Conservation (phyloP, 768 basidiomycete species). For the Amanita fuliginea region DNA sequence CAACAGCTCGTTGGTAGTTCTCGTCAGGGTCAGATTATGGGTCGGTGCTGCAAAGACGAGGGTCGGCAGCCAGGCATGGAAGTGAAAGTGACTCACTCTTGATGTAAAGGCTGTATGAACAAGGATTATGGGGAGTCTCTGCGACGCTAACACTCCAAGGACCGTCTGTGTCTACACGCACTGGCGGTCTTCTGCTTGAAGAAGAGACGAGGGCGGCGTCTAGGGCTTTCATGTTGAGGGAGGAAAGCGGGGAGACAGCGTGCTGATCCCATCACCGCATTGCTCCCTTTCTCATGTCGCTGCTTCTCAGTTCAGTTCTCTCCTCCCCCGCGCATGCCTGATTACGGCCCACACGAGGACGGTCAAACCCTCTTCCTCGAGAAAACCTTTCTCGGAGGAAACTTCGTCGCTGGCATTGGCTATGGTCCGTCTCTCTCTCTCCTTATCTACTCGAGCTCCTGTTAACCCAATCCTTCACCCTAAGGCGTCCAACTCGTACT, state of each 20-base stretch:
- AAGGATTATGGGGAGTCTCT: slow-evolving; percentile 66
- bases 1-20: slow-evolving; percentile 64
- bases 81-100: slow-evolving; percentile 57
- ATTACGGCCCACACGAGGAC: slow-evolving; percentile 21
- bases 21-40: slow-evolving; percentile 80
- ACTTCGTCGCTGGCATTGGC: slow-evolving; percentile 27
- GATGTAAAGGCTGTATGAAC: slow-evolving; percentile 75
- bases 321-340: slow-evolving; percentile 7
- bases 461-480: background rate
- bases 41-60: slow-evolving; percentile 52
- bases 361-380: slow-evolving; percentile 23
- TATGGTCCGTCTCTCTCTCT: slow-evolving; percentile 20
- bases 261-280: background rate
- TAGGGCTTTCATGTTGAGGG: slow-evolving; percentile 4
- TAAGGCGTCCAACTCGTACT: slow-evolving; percentile 29
- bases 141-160: slow-evolving; percentile 87
- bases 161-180: slow-evolving; percentile 64
- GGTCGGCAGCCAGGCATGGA: background rate
- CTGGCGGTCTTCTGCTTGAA: slow-evolving; percentile 35
- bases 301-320: background rate
- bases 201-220: slow-evolving; percentile 24
- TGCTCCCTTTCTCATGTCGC: background rate
- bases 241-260: background rate
- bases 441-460: background rate
- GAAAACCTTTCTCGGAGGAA: slow-evolving; percentile 29